Conservation (phyloP, 805 yeast species). For the Cyberlindnera mrakii region DNA sequence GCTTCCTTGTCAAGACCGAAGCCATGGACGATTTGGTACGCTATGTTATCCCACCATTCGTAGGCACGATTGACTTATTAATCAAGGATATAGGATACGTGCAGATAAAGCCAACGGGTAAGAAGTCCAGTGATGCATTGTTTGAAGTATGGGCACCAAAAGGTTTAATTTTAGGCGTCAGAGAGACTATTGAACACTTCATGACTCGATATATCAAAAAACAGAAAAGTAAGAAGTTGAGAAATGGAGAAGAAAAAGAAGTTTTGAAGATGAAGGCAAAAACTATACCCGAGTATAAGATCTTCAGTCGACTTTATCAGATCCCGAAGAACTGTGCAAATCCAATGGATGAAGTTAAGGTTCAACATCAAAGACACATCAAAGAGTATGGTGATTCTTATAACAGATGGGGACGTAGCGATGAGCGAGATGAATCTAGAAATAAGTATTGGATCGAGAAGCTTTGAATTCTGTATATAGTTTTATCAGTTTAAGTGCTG, state of each 20-base stretch:
- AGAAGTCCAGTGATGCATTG: constrained; percentile 26
- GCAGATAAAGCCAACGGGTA: constrained; percentile 55
- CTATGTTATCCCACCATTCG: constrained; percentile 64
- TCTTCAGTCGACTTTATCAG: constrained; percentile 21
- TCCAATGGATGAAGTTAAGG: constrained; percentile 27
- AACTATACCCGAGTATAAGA: constrained; percentile 18
- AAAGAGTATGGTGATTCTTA: constrained; percentile 19
- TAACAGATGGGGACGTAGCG: constrained; percentile 16
- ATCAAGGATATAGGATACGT: constrained; percentile 60
- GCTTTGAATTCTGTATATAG: constrained; percentile 11
- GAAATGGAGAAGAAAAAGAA: constrained; percentile 8
- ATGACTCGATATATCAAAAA: constrained; percentile 25
- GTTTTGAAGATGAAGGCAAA: constrained; percentile 17
- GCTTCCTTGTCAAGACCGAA: constrained; percentile 23
- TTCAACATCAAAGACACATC: constrained; percentile 15
- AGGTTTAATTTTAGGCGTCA: constrained; percentile 45
- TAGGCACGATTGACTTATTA: constrained; percentile 60
- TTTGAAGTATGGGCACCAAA: constrained; percentile 50
- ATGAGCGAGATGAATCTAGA: constrained; percentile 18
- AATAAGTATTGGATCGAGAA: constrained; percentile 25
- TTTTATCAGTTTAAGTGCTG: too few species aligned
- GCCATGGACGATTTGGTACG: constrained; percentile 31
- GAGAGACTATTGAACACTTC: constrained; percentile 45
- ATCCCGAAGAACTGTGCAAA: constrained; percentile 18
- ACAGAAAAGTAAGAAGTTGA: constrained; percentile 19